Base-by-base conservation (phyloP, 2,329 filamentous ascomycete genomes). In the Colletotrichum tropicale region DNA sequence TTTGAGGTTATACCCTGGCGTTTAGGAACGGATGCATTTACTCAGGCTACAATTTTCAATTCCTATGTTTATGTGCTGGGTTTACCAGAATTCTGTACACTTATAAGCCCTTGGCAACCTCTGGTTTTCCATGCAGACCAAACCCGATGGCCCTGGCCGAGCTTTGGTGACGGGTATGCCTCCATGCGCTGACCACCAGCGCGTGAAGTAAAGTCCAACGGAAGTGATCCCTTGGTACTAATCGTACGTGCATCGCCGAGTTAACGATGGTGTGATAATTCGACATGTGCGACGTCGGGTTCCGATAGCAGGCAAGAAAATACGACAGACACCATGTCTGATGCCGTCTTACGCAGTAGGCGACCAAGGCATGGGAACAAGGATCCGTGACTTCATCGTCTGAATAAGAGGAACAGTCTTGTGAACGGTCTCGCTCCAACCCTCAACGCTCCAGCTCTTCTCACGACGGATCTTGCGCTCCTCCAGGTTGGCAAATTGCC, bases 391-490 rank as follows among this genome's bases (percentile, higher is more conserved):
- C 91, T 97, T 95, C 97, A 99, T 99, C 74, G 89, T 93, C 88
- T 98, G 96, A 81, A 99, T 99, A 78, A 99, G 90, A 36, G 97
- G 97, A 62, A 99, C 97, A 2, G 97, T 99, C 91, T 98, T 98
- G 89, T 99, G 97, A 48, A 98, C 97, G 28, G 96, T 98, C 82
- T 98, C 95, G 68, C 94, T 95, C 97, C 97, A 99, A 61, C 97
- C 97, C 82, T 98, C 94, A 55, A 98, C 92, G 78, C 93, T 92
- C 97, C 97, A 99, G 84, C 96, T 98, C 89, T 98, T 93, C 89
- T 99, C 97, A 78, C 97, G 92, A 79, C 96, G 92, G 43, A 94
- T 88, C 85, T 98, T 97, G 78, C 97, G 93, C 87, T 98, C 97
- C 86, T 98, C 96, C 76, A 99, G 87, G 85, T 99, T 95, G 80